Percentiles rank a stretch among this genome's conserved stretches.
Conservation (phyloP, 2,329 filamentous ascomycete genomes). For the Rhexocercosporidium sp. region DNA sequence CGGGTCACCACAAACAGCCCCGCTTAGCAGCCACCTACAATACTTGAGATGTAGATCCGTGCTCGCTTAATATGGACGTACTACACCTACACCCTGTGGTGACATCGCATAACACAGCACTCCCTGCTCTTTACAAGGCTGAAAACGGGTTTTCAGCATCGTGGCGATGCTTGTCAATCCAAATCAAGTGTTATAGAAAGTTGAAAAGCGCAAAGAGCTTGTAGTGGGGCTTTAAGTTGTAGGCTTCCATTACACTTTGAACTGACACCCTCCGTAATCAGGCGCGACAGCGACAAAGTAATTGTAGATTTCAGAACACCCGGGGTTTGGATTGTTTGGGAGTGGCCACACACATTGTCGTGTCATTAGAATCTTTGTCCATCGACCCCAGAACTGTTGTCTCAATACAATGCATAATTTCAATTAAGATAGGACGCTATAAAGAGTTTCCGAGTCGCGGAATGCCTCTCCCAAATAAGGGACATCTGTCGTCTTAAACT, state of each 20-base stretch:
- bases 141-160: slow-evolving; percentile 24
- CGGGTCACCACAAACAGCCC: no score
- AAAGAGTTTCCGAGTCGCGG: no score
- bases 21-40: no score
- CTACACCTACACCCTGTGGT: neutral
- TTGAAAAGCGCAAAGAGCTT: slow-evolving; percentile 31
- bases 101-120: slow-evolving; percentile 18
- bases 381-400: no score
- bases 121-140: slow-evolving; percentile 14
- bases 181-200: slow-evolving; percentile 30
- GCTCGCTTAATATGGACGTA: no score
- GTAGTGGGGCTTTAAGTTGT: slow-evolving; percentile 28
- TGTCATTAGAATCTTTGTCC: no score
- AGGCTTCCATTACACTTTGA: slow-evolving; percentile 23
- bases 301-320: slow-evolving; percentile 29
- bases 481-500: no score
- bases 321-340: slow-evolving; percentile 22
- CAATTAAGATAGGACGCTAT: no score
- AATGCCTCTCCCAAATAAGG: no score
- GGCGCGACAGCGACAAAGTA: slow-evolving; percentile 19
- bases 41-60: no score
- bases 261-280: slow-evolving; percentile 19
- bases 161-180: slow-evolving; percentile 28
- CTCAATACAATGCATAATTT: no score
- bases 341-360: slow-evolving; percentile 27